Evolutionary conservation across 108 stramenopile genomes (phyloP).

Genomic region (Ochromonas danica): DNA sequence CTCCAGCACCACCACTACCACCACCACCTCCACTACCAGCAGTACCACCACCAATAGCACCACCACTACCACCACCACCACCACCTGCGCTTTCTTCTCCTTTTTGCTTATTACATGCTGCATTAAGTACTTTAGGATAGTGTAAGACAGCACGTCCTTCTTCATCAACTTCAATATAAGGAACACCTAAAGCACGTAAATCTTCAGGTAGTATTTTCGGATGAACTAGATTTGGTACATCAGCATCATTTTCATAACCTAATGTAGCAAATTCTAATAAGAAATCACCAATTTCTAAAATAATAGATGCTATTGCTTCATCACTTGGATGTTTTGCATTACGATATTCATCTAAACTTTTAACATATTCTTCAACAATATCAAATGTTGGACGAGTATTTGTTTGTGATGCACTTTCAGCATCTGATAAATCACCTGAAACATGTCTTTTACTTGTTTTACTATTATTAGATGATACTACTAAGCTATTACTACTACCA

Average conservation of each 20-base stretch:
- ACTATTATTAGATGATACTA: not conserved
- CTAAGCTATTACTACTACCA: not conserved
- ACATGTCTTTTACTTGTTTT: too few species aligned
- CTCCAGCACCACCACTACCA: too few species aligned
- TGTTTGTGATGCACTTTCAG: slow-evolving; percentile 38
- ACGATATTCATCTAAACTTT: slow-evolving; percentile 51
- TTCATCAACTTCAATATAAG: slow-evolving; percentile 50
- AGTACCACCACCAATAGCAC: not conserved
- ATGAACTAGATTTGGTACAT: slow-evolving; percentile 57
- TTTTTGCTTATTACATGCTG: slow-evolving; percentile 6
- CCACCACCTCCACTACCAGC: slow-evolving; percentile 36
- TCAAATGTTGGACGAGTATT: slow-evolving; percentile 54
- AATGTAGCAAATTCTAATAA: slow-evolving; percentile 58
- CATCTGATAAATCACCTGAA: not conserved
- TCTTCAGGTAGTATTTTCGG: slow-evolving; percentile 53
- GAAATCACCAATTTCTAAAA: slow-evolving; percentile 55
- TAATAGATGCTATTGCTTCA: slow-evolving; percentile 30
- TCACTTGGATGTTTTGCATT: not conserved
- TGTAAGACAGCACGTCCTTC: slow-evolving; percentile 40
- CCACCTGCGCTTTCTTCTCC: not conserved
- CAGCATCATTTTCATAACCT: slow-evolving; percentile 55
- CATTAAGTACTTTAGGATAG: slow-evolving; percentile 27
- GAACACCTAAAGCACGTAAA: slow-evolving; percentile 50
- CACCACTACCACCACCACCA: not conserved
- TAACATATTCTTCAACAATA: slow-evolving; percentile 58